These are phyloP conservation scores for Eucalyptus polybractea DNA, from an alignment of 345 rosid genomes.

Conservation along the genomic window DNA sequence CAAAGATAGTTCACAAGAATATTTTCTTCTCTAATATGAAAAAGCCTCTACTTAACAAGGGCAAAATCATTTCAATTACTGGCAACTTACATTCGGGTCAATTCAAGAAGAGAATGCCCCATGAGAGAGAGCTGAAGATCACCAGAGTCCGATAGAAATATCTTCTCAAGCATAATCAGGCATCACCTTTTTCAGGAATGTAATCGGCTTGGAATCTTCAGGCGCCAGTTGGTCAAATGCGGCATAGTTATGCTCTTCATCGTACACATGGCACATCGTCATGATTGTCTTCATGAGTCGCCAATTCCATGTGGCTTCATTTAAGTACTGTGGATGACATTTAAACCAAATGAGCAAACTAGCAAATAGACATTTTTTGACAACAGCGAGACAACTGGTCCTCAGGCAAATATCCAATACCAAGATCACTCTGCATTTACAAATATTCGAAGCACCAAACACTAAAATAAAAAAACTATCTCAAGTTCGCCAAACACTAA, in stretches of 20 bases:
- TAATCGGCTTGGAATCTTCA: constrained; percentile 44
- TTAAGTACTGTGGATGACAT: constrained; percentile 46
- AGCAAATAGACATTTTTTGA: not conserved
- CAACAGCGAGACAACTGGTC: not conserved
- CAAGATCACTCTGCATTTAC: not conserved
- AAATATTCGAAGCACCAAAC: not conserved
- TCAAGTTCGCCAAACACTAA: not conserved
- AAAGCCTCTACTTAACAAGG: not conserved
- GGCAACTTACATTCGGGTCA: not conserved
- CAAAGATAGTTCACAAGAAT: not conserved
- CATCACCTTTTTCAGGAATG: constrained; percentile 61
- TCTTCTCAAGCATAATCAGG: constrained; percentile 41
- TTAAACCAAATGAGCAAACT: not conserved
- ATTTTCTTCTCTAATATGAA: not conserved
- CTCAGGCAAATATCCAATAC: not conserved
- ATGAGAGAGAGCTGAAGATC: not conserved
- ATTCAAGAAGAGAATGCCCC: not conserved
- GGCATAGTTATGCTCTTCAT: constrained; percentile 46
- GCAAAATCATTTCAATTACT: not conserved
- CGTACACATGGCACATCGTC: constrained; percentile 73
- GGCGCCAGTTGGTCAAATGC: constrained; percentile 64
- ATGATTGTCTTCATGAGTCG: constrained; percentile 83
- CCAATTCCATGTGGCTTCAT: constrained; percentile 81
- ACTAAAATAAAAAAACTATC: not conserved
- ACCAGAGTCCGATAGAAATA: not conserved